A percentile compares a stretch with the other conserved stretches of the same genome.
phyloP scores from a whole-genome alignment of 1,284 basidiomycete genomes.

The Tremellales sp. region DNA sequence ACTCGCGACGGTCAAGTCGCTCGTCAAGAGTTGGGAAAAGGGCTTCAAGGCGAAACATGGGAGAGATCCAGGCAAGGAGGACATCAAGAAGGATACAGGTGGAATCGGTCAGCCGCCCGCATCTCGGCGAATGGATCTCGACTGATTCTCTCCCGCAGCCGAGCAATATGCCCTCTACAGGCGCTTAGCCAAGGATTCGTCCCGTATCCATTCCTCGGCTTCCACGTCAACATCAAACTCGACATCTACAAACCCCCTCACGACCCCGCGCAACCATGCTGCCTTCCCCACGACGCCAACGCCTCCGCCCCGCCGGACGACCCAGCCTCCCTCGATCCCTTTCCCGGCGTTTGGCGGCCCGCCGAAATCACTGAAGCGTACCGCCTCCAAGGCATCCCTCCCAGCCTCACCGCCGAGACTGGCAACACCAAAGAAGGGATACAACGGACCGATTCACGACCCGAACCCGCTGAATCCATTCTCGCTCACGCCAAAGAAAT shows the following conservation, averaged over 20 bases:
- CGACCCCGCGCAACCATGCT: slow-evolving; percentile 18
- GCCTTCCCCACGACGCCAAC: slow-evolving; percentile 36
- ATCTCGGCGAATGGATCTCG: slow-evolving; percentile 17
- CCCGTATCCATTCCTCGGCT: slow-evolving; percentile 7
- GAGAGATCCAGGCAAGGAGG: slow-evolving; percentile 66
- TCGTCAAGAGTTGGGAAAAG: slow-evolving; percentile 80
- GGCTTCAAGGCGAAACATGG: slow-evolving; percentile 61
- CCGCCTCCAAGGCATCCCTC: slow-evolving; percentile 13
- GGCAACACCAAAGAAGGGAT: slow-evolving; percentile 31
- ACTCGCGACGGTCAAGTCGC: slow-evolving; percentile 57
- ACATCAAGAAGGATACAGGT: slow-evolving; percentile 63
- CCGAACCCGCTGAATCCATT: slow-evolving; percentile 44
- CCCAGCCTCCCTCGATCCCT: slow-evolving; percentile 4
- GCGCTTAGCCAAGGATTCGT: slow-evolving; percentile 58
- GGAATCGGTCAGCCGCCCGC: slow-evolving; percentile 60
- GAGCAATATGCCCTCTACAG: slow-evolving; percentile 80
- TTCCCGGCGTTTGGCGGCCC: background rate
- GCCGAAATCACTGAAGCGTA: slow-evolving; percentile 11
- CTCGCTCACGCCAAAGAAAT: slow-evolving; percentile 21
- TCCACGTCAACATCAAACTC: slow-evolving; percentile 16
- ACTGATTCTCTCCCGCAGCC: slow-evolving; percentile 51
- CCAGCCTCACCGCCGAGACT: background rate
- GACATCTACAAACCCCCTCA: slow-evolving; percentile 2
- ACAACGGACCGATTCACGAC: slow-evolving; percentile 37
- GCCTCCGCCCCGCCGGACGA: slow-evolving; percentile 20